These are phyloP conservation scores for Obba rivulosa DNA, from an alignment of 768 basidiomycete genomes.

Conservation along the genomic window DNA sequence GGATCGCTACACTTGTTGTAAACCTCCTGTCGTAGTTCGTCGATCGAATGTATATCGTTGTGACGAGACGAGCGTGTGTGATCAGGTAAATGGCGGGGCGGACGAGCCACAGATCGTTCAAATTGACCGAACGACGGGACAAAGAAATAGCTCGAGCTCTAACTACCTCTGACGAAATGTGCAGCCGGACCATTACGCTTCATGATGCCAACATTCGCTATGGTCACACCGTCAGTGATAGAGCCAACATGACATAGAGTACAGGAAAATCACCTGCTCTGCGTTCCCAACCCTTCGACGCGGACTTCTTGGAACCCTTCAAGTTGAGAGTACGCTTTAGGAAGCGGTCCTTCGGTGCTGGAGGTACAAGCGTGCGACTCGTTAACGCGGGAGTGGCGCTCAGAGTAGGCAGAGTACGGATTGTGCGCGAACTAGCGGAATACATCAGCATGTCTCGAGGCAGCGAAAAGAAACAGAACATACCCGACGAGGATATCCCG, in stretches of 20 bases:
- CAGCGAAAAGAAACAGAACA: neutral
- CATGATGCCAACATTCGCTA: constrained; percentile 56
- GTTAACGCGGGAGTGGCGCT: constrained; percentile 27
- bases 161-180: constrained; percentile 34
- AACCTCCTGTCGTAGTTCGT: constrained; percentile 9
- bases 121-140: too few species aligned
- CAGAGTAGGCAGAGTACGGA: constrained; percentile 41
- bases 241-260: neutral
- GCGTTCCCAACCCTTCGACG: constrained; percentile 51
- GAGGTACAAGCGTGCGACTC: constrained; percentile 38
- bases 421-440: constrained; percentile 40
- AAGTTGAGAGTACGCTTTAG: constrained; percentile 45
- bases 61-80: neutral
- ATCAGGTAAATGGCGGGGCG: too few species aligned
- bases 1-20: constrained; percentile 11
- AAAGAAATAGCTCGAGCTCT: neutral
- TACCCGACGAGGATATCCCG: neutral
- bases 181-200: constrained; percentile 48
- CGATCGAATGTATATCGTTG: constrained; percentile 17
- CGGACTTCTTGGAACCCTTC: constrained; percentile 31
- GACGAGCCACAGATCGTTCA: too few species aligned
- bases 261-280: constrained; percentile 43
- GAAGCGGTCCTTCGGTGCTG: constrained; percentile 46
- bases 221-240: neutral
- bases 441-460: neutral